Evolutionary conservation across 2,329 filamentous ascomycete genomes (phyloP).

Genomic region (Colletotrichum graminicola): DNA sequence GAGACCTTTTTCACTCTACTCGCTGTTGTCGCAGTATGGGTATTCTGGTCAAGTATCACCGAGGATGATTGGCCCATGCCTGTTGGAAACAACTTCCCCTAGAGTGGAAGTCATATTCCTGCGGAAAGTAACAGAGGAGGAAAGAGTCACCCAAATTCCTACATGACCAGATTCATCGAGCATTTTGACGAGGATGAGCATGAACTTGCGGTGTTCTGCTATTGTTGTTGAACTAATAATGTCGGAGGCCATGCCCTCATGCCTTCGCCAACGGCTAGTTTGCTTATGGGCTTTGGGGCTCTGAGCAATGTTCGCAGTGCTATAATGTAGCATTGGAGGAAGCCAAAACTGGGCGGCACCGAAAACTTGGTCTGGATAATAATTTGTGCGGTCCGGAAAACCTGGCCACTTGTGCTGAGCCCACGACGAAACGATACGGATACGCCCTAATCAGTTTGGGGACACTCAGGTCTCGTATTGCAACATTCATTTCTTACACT

Average conservation of each 20-base stretch:
- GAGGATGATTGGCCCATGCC: slow-evolving; percentile 94
- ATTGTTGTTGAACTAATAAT: background rate
- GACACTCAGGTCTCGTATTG: background rate
- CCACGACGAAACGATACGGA: background rate
- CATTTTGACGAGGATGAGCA: slow-evolving; percentile 9
- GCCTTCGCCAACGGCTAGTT: background rate
- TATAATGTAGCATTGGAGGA: background rate
- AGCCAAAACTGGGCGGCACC: background rate
- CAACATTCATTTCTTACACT: slow-evolving; percentile 1
- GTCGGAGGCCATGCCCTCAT: background rate
- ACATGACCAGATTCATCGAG: slow-evolving; percentile 2
- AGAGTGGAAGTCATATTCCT: slow-evolving; percentile 8
- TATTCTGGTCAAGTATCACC: slow-evolving; percentile 99
- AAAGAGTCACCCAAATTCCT: background rate
- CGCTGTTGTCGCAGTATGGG: slow-evolving; percentile 86
- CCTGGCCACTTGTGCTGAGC: background rate
- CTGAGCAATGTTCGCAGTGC: background rate
- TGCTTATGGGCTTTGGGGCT: too few species aligned
- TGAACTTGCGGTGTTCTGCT: background rate
- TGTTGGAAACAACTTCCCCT: slow-evolving; percentile 56
- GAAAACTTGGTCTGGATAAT: background rate
- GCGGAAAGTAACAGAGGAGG: background rate
- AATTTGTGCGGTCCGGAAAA: background rate
- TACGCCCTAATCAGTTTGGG: background rate
- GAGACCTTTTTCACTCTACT: slow-evolving; percentile 92